Conservation (phyloP, 2,329 filamentous ascomycete genomes). For the Shiraia sp. region DNA sequence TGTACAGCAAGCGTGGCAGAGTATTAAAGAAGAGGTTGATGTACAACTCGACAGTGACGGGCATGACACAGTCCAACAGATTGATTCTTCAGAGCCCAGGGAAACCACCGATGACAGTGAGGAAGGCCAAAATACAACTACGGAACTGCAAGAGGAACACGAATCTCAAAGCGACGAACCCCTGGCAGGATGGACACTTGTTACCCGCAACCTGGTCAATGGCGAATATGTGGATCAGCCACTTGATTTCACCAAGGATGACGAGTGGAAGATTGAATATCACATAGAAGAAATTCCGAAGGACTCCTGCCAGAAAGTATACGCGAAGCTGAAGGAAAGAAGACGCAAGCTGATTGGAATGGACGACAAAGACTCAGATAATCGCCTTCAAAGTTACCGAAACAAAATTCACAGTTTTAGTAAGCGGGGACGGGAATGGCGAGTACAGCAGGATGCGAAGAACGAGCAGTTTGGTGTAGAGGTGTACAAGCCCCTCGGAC, state of each 20-base stretch:
- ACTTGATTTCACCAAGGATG: constrained; percentile 45
- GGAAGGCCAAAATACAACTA: neutral
- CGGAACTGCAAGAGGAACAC: neutral
- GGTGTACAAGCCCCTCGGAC: constrained; percentile 38
- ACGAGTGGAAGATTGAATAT: constrained; percentile 79
- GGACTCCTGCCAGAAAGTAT: constrained; percentile 19
- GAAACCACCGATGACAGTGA: neutral
- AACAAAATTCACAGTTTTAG: constrained; percentile 52
- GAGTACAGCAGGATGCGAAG: constrained; percentile 57
- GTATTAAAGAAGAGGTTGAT: constrained; percentile 37
- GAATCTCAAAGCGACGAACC: constrained; percentile 32
- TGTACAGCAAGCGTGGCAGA: constrained; percentile 37
- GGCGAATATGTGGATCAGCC: constrained; percentile 67
- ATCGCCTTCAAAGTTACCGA: constrained; percentile 49
- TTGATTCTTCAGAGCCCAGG: neutral
- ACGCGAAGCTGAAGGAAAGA: constrained; percentile 55
- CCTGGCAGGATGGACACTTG: constrained; percentile 72
- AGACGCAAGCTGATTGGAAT: constrained; percentile 51
- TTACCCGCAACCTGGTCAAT: constrained; percentile 73
- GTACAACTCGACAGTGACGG: constrained; percentile 36
- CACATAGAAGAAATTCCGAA: constrained; percentile 62
- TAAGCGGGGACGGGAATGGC: constrained; percentile 61
- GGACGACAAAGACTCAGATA: constrained; percentile 48
- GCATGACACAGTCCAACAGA: constrained; percentile 4
- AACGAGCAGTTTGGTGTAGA: constrained; percentile 52